These are phyloP conservation scores for Vitis hybrid DNA, from an alignment of 177 flowering plant species.

Conservation along the genomic window DNA sequence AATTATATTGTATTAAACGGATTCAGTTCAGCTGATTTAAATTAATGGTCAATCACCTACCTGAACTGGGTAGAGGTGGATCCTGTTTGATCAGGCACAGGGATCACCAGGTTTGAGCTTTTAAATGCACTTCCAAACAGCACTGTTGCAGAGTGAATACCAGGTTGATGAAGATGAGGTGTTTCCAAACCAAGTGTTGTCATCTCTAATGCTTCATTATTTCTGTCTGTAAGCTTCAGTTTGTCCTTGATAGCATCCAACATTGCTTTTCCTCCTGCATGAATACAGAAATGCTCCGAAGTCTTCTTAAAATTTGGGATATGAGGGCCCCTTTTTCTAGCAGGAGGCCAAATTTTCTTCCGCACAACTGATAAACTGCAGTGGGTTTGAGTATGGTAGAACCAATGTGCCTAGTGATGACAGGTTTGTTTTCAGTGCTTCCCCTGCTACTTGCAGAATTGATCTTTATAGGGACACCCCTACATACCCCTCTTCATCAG, in stretches of 20 bases:
- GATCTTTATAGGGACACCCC: conserved; percentile 21
- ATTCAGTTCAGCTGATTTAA: too few relatives aligned
- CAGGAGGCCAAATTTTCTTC: neutral
- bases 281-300: conserved; percentile 21
- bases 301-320: conserved; percentile 20
- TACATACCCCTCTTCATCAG: conserved; percentile 13
- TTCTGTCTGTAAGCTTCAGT: conserved; percentile 9
- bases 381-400: conserved; percentile 16
- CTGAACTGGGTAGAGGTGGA: conserved; percentile 24
- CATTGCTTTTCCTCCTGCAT: conserved; percentile 9
- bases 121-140: conserved; percentile 16
- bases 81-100: conserved; percentile 29
- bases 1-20: too few relatives aligned
- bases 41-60: neutral
- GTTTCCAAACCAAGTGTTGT: conserved; percentile 30
- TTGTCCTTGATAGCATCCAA: conserved; percentile 13
- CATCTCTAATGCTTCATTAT: conserved; percentile 29
- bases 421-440: conserved; percentile 17
- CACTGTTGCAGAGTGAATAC: conserved; percentile 14
- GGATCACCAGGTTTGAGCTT: conserved; percentile 1
- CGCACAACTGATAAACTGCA: conserved; percentile 4
- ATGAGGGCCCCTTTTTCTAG: neutral
- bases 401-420: conserved; percentile 18
- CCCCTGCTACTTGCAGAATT: conserved; percentile 14
- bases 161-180: conserved; percentile 26